Evolutionary conservation across 169 alveolate species (phyloP).

Genomic region (Plasmodium gonderi): DNA sequence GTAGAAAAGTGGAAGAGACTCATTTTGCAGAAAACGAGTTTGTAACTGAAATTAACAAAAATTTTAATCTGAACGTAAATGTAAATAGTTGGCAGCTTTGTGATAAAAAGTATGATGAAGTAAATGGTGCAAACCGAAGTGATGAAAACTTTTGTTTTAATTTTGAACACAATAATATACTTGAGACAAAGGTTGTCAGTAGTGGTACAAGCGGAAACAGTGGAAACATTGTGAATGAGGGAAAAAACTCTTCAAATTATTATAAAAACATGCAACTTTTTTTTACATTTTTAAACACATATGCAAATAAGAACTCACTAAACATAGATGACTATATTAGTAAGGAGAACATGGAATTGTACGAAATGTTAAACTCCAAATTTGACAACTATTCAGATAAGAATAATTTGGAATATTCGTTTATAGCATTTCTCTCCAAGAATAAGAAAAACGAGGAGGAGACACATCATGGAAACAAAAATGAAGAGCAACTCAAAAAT

Average conservation of each 20-base stretch:
- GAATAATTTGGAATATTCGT: conserved; percentile 13
- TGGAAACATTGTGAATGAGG: not conserved
- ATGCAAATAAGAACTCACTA: conserved; percentile 34
- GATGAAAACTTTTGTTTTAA: conserved; percentile 3
- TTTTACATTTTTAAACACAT: conserved; percentile 41
- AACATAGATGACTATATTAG: conserved; percentile 35
- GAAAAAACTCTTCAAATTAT: conserved; percentile 3
- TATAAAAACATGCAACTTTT: conserved; percentile 43
- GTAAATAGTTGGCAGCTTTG: conserved; percentile 10
- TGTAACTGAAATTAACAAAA: not conserved
- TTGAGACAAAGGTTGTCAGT: not conserved
- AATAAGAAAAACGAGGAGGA: conserved; percentile 18
- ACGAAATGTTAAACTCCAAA: conserved; percentile 18
- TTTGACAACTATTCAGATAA: conserved; percentile 26
- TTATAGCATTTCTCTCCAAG: conserved; percentile 1
- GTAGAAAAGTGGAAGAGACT: not conserved
- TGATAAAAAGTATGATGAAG: conserved; percentile 6
- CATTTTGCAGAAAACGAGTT: not conserved
- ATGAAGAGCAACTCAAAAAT: not conserved
- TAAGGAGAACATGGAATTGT: conserved; percentile 38
- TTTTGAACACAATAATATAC: not conserved
- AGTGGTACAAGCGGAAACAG: not conserved
- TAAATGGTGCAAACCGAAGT: not conserved
- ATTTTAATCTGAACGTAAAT: not conserved
- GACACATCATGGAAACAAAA: not conserved